These are phyloP conservation scores for Schoenoplectus tabernaemontani DNA, from an alignment of 202 grass and related monocot species.

Conservation along the genomic window DNA sequence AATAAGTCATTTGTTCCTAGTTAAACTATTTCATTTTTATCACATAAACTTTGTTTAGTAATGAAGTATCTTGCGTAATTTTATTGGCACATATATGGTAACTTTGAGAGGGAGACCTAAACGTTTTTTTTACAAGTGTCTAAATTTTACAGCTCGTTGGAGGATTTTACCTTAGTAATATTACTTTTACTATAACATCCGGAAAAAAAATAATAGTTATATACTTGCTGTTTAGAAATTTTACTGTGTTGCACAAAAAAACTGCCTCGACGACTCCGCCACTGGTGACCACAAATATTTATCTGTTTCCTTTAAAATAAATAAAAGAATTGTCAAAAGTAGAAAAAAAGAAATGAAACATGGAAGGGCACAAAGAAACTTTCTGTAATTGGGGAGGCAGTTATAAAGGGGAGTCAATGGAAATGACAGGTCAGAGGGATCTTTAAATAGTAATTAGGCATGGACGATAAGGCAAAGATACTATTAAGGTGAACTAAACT, in stretches of 20 bases:
- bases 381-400: constrained; percentile 19
- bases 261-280: background rate
- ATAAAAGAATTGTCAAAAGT: background rate
- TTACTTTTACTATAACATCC: background rate
- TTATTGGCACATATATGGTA: background rate
- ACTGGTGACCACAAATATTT: background rate
- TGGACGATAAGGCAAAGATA: background rate
- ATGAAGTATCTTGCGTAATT: background rate
- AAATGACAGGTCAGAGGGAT: constrained; percentile 15
- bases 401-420: constrained; percentile 8
- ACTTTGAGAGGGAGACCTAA: background rate
- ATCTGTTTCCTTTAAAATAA: background rate
- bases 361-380: constrained; percentile 10
- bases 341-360: constrained; percentile 9
- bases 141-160: background rate
- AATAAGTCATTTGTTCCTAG: too few relatives aligned
- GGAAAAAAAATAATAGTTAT: background rate
- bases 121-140: too few relatives aligned
- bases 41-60: background rate
- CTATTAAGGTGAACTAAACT: background rate
- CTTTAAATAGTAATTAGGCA: constrained; percentile 13
- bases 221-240: background rate
- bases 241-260: background rate
- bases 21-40: background rate
- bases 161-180: background rate